phyloP scores from a whole-genome alignment of 2,329 filamentous ascomycete species.

The Pezicula rhizophila region DNA sequence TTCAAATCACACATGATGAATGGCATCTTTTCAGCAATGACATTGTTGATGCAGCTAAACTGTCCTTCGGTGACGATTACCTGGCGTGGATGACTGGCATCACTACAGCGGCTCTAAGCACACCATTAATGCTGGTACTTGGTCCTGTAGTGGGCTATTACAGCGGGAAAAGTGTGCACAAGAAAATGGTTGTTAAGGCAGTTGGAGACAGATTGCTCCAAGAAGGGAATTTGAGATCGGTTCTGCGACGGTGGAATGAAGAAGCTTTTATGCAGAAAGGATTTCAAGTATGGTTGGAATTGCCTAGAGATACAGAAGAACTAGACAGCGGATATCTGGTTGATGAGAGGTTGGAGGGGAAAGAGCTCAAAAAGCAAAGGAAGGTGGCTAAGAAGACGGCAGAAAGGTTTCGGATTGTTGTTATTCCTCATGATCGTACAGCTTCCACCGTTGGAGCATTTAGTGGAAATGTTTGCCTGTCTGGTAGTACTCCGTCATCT shows the following conservation, averaged over 20 bases:
- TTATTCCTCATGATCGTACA: neutral
- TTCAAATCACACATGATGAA: constrained; percentile 4
- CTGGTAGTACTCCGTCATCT: neutral
- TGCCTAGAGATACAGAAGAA: neutral
- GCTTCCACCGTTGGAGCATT: too few relatives aligned
- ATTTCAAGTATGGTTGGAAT: constrained; percentile 5
- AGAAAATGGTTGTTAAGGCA: constrained; percentile 2
- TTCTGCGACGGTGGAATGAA: constrained; percentile 5
- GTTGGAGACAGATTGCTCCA: constrained; percentile 1
- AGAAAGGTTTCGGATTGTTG: constrained; percentile 2
- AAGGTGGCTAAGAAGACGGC: neutral
- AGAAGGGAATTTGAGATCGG: constrained; percentile 3
- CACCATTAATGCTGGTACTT: constrained; percentile 2
- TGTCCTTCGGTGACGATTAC: constrained; percentile 1
- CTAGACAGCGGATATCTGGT: neutral
- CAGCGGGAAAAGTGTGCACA: constrained; percentile 1
- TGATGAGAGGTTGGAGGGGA: neutral
- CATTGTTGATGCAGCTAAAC: constrained; percentile 3
- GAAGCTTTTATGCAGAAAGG: constrained; percentile 2
- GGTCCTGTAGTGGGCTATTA: constrained; percentile 2
- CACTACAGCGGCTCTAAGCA: constrained; percentile 1
- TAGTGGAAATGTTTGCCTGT: neutral
- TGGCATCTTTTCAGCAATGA: constrained; percentile 6
- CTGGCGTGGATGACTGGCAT: constrained; percentile 2
- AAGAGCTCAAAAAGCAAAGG: neutral